phyloP scores from a whole-genome alignment of 1,139 yeast species.

The Taphrina deformans region DNA sequence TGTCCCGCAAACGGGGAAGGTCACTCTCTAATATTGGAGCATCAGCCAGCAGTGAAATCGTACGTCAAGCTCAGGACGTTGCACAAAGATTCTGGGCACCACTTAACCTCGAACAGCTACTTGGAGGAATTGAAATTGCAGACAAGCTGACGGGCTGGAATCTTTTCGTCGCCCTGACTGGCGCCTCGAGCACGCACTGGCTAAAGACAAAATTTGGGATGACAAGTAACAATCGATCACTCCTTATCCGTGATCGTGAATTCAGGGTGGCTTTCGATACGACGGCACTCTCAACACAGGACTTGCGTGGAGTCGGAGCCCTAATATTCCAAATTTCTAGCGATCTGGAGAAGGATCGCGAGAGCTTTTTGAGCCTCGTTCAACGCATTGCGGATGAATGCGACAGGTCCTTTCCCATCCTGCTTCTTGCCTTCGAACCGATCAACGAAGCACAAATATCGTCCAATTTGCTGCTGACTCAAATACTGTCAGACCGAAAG shows the following conservation, averaged over 20 bases:
- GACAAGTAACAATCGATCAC: background rate
- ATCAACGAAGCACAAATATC: background rate
- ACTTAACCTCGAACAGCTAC: background rate
- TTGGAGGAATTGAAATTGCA: background rate
- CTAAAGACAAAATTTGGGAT: constrained; percentile 6
- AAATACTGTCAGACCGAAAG: constrained; percentile 13
- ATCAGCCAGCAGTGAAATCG: background rate
- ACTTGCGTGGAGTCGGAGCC: background rate
- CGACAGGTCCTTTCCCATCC: background rate
- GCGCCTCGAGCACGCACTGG: constrained; percentile 8
- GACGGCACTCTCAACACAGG: background rate
- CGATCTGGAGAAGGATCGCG: background rate
- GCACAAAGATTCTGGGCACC: constrained; percentile 19
- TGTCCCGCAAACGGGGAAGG: background rate
- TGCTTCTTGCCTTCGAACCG: constrained; percentile 1
- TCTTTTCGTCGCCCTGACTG: background rate
- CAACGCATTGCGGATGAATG: constrained; percentile 10
- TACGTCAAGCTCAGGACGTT: background rate
- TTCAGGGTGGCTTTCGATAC: background rate
- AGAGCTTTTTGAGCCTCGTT: background rate
- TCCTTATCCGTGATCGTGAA: background rate
- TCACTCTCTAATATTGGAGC: background rate
- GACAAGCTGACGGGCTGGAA: background rate
- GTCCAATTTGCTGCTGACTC: background rate
- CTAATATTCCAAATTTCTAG: constrained; percentile 16